These are phyloP conservation scores for Aureobasidium sp. DNA, from an alignment of 2,329 filamentous ascomycete genomes.

Conservation along the genomic window DNA sequence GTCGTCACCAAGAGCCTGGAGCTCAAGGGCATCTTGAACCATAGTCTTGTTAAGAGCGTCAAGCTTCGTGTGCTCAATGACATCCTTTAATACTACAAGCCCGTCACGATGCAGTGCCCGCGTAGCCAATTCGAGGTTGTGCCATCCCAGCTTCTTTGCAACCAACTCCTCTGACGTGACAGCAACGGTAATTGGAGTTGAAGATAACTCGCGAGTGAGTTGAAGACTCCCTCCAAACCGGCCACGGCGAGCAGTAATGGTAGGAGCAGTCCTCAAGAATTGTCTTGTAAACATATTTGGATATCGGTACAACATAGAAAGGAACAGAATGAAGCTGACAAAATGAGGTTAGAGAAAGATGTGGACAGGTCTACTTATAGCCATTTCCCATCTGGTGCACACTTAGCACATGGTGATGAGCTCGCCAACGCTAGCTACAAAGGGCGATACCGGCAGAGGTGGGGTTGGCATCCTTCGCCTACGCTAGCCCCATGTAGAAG, in stretches of 20 bases:
- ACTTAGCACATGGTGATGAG: neutral
- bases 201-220: neutral
- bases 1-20: constrained; percentile 45
- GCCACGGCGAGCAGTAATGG: neutral
- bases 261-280: neutral
- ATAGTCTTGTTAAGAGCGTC: constrained; percentile 51
- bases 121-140: constrained; percentile 49
- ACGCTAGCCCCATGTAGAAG: neutral
- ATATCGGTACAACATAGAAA: neutral
- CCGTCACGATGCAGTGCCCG: constrained; percentile 46
- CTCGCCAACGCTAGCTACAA: neutral
- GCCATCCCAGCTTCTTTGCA: constrained; percentile 28
- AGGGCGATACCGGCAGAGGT: neutral
- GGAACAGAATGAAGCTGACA: neutral
- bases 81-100: constrained; percentile 48
- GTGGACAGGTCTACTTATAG: neutral
- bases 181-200: neutral
- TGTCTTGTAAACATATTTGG: neutral
- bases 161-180: neutral
- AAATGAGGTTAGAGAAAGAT: too few relatives aligned
- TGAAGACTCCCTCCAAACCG: fast-evolving
- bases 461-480: neutral
- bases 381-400: neutral
- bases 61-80: constrained; percentile 42
- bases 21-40: constrained; percentile 46